Percentiles rank a stretch among this genome's conserved stretches.
phyloP scores from a whole-genome alignment of 2,329 filamentous ascomycete species.

The Taxawa tesnikishii region DNA sequence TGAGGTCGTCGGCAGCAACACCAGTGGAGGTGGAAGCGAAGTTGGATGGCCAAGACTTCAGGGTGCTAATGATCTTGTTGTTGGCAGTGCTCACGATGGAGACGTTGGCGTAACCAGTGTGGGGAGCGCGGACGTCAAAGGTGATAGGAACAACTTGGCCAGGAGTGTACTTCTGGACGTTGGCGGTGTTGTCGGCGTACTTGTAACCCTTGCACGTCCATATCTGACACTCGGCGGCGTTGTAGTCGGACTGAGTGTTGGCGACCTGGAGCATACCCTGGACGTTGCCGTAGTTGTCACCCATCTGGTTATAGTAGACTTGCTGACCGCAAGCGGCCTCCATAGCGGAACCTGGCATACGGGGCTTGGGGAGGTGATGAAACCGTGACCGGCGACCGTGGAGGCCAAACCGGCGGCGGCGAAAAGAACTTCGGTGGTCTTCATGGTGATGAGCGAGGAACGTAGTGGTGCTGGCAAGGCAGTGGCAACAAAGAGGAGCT shows the following conservation, averaged over 20 bases:
- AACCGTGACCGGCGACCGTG: slow-evolving; percentile 41
- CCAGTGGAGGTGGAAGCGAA: slow-evolving; percentile 39
- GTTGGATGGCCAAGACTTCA: slow-evolving; percentile 42
- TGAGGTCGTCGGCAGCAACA: slow-evolving; percentile 32
- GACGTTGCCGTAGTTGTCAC: slow-evolving; percentile 45
- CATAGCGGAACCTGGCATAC: slow-evolving; percentile 40
- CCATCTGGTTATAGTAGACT: slow-evolving; percentile 39
- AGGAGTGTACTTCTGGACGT: slow-evolving; percentile 39
- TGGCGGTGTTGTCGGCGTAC: slow-evolving; percentile 41
- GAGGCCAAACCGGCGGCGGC: slow-evolving; percentile 31
- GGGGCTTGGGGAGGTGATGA: slow-evolving; percentile 34
- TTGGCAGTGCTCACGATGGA: slow-evolving; percentile 43
- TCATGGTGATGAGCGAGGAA: slow-evolving; percentile 17
- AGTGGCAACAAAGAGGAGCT: too few relatives aligned
- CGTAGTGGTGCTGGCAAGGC: slow-evolving; percentile 6
- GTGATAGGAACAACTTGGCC: slow-evolving; percentile 34
- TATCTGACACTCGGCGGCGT: slow-evolving; percentile 35
- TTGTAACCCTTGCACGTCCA: slow-evolving; percentile 49
- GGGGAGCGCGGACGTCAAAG: slow-evolving; percentile 39
- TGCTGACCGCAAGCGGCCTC: slow-evolving; percentile 41
- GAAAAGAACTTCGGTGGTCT: slow-evolving; percentile 25
- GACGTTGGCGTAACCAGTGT: slow-evolving; percentile 46
- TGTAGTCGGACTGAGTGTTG: slow-evolving; percentile 34
- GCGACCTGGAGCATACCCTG: slow-evolving; percentile 42
- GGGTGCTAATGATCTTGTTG: slow-evolving; percentile 37